Percentiles rank a stretch among this genome's conserved stretches.
Evolutionary conservation across 495 filamentous ascomycete genomes (phyloP).

Genomic region (Penicillium paxilli): DNA sequence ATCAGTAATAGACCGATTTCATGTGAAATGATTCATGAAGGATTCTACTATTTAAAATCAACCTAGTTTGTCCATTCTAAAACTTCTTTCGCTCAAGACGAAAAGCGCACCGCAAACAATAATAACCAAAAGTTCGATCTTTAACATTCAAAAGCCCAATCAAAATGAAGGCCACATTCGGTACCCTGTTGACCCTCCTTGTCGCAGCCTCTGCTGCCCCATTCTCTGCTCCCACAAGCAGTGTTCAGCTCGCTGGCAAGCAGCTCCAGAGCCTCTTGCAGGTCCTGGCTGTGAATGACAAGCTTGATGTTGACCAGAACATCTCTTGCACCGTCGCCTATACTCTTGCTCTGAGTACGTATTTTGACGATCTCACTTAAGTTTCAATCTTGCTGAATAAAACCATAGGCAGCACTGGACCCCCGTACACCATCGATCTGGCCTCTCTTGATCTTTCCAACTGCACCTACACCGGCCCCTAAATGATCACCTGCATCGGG

Average conservation of each 20-base stretch:
- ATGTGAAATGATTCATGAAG: background rate
- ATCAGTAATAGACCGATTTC: background rate
- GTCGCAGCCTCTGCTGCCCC: slow-evolving; percentile 6
- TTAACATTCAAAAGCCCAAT: background rate
- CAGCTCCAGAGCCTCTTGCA: slow-evolving; percentile 7
- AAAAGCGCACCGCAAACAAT: background rate
- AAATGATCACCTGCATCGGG: background rate
- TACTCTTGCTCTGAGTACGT: slow-evolving; percentile 13
- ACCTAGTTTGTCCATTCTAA: too few relatives aligned
- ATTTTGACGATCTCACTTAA: background rate
- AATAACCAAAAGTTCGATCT: background rate
- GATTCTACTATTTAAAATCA: too few relatives aligned
- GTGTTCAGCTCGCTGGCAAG: slow-evolving; percentile 3
- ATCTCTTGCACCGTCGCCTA: slow-evolving; percentile 17
- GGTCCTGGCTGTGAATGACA: background rate
- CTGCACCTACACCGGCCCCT: slow-evolving; percentile 13
- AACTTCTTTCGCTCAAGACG: background rate
- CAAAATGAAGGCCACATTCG: slow-evolving; percentile 14
- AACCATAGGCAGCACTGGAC: slow-evolving; percentile 1
- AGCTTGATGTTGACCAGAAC: slow-evolving; percentile 6
- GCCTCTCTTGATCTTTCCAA: slow-evolving; percentile 12
- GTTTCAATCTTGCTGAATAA: background rate
- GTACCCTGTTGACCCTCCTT: slow-evolving; percentile 4
- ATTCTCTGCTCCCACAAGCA: background rate
- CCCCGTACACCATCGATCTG: slow-evolving; percentile 15